Conservation (phyloP, 2,329 filamentous ascomycete species). For the Ophiosphaerella herpotricha region DNA sequence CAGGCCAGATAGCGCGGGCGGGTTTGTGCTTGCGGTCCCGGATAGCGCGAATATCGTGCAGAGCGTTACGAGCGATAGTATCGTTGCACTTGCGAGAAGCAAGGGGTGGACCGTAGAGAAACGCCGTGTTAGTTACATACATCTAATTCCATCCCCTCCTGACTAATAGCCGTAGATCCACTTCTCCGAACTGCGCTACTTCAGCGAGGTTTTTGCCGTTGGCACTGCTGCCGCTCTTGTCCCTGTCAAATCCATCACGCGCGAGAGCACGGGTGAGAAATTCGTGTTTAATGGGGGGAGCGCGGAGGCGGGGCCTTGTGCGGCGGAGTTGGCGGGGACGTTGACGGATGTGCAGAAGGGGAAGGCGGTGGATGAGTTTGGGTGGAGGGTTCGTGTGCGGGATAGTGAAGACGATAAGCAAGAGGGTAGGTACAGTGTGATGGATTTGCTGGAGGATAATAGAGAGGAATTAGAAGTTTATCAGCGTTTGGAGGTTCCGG, state of each 20-base stretch:
- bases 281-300: constrained; percentile 15
- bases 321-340: constrained; percentile 3
- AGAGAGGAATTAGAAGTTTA: too few relatives aligned
- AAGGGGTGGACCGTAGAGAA: constrained; percentile 43
- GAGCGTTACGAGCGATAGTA: constrained; percentile 37
- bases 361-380: constrained; percentile 14
- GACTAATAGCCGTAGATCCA: constrained; percentile 6
- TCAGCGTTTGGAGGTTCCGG: too few relatives aligned
- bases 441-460: too few relatives aligned
- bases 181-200: constrained; percentile 17
- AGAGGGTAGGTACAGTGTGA: too few relatives aligned
- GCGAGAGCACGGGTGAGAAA: constrained; percentile 18
- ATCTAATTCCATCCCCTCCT: too few relatives aligned
- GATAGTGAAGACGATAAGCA: not conserved
- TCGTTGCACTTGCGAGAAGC: constrained; percentile 27
- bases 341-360: constrained; percentile 17
- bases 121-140: constrained; percentile 3
- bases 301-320: constrained; percentile 4
- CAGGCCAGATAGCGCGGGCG: constrained; percentile 17
- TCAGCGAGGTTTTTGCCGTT: constrained; percentile 27
- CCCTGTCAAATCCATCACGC: constrained; percentile 13
- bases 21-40: constrained; percentile 32
- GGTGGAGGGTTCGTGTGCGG: constrained; percentile 8
- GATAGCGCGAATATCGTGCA: constrained; percentile 34
- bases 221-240: constrained; percentile 25